Percentiles rank a stretch among this genome's conserved stretches.
Conservation (phyloP, 2,329 filamentous ascomycete species). For the Pseudocercospora macadamiae region DNA sequence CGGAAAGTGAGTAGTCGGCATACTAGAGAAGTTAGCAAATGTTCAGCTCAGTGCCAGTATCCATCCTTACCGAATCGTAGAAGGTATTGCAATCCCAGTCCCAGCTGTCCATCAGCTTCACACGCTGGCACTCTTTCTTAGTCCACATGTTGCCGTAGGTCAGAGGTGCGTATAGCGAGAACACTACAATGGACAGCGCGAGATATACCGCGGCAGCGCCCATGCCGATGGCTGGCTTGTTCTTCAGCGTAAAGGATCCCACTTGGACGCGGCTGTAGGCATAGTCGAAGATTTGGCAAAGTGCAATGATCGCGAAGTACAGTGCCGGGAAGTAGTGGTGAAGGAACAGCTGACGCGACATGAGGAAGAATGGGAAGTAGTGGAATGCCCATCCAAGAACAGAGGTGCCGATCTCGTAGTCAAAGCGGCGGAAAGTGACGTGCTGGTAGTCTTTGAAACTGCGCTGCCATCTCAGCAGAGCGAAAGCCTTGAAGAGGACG, state of each 20-base stretch:
- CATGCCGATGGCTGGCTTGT: conserved; percentile 74
- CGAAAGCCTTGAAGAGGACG: conserved; percentile 80
- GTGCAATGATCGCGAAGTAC: conserved; percentile 87
- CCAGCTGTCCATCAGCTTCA: conserved; percentile 88
- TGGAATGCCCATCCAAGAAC: conserved; percentile 96
- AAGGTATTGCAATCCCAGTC: conserved; percentile 99
- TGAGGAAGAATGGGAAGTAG: conserved; percentile 98
- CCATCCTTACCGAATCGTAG: conserved; percentile 73
- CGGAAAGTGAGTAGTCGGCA: conserved; percentile 37
- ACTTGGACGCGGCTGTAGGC: conserved; percentile 71
- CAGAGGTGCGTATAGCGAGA: conserved; percentile 83
- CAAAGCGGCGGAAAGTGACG: conserved; percentile 89
- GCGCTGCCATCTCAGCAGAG: conserved; percentile 91
- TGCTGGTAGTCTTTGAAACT: conserved; percentile 84
- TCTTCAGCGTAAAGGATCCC: conserved; percentile 52
- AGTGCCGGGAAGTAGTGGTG: conserved; percentile 98
- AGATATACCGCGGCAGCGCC: conserved; percentile 75
- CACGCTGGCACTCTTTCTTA: conserved; percentile 77
- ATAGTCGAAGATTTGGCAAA: conserved; percentile 90
- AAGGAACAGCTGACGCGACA: conserved; percentile 96
- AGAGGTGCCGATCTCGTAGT: conserved; percentile 90
- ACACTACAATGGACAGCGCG: conserved; percentile 72
- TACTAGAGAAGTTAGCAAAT: conserved; percentile 31
- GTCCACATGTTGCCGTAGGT: conserved; percentile 96
- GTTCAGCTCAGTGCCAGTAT: not conserved